phyloP scores from a whole-genome alignment of 768 basidiomycete species.

The Trametes punicea region DNA sequence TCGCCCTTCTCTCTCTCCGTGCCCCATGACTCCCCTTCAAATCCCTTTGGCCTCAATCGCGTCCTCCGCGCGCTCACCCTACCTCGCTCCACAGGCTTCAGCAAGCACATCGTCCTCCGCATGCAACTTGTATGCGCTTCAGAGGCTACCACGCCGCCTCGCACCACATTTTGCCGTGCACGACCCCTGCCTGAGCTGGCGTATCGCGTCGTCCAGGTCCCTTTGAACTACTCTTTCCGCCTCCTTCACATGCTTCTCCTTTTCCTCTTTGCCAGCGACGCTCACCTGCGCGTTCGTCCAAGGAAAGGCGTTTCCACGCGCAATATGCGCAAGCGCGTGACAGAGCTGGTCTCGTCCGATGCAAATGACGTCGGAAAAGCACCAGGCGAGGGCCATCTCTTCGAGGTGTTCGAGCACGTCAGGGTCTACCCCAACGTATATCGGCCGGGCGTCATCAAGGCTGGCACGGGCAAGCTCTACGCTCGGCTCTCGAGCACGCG shows the following conservation, averaged over 20 bases:
- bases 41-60: constrained; percentile 62
- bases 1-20: constrained; percentile 27
- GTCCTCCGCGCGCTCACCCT: constrained; percentile 33
- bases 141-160: background rate
- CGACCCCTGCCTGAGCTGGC: constrained; percentile 40
- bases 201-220: constrained; percentile 66
- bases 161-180: constrained; percentile 21
- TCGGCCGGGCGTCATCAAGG: constrained; percentile 51
- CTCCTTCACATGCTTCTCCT: constrained; percentile 61
- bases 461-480: constrained; percentile 20
- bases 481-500: constrained; percentile 30
- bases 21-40: constrained; percentile 67
- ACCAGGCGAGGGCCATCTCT: constrained; percentile 48
- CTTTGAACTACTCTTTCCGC: constrained; percentile 64
- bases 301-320: background rate
- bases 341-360: background rate
- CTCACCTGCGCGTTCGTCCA: constrained; percentile 12
- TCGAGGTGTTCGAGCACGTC: constrained; percentile 54
- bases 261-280: constrained; percentile 49
- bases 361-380: background rate
- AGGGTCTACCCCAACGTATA: constrained; percentile 35
- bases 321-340: background rate
- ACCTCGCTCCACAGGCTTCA: constrained; percentile 46
- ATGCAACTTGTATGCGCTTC: constrained; percentile 52
- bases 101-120: constrained; percentile 59